A percentile compares a stretch with the other conserved stretches of the same genome.
Conservation (phyloP, 2,329 filamentous ascomycete genomes). For the Colletotrichum shisoi region DNA sequence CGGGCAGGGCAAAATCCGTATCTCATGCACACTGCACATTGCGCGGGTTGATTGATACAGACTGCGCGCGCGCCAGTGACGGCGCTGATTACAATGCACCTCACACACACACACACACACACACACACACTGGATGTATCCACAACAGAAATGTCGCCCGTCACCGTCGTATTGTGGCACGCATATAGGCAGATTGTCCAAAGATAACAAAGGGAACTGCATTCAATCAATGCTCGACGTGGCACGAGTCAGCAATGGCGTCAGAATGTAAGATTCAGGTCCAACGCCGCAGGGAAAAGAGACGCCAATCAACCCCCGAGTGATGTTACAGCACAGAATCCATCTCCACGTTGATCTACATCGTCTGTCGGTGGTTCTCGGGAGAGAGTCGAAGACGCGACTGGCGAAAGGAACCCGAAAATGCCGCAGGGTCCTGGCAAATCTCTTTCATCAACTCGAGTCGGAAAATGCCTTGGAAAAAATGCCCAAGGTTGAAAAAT, state of each 20-base stretch:
- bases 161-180: neutral
- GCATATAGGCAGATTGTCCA: neutral
- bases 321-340: conserved; percentile 10
- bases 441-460: neutral
- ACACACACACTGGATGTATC: neutral
- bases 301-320: neutral
- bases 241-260: conserved; percentile 34
- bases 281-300: conserved; percentile 6
- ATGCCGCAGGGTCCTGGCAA: conserved; percentile 8
- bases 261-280: neutral
- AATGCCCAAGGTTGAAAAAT: neutral
- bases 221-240: conserved; percentile 27
- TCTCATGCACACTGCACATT: neutral
- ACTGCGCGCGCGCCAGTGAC: conserved; percentile 12
- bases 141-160: neutral
- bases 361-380: conserved; percentile 4
- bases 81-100: neutral
- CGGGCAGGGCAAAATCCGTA: neutral
- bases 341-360: conserved; percentile 9
- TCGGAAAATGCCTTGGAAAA: neutral
- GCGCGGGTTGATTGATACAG: conserved; percentile 1
- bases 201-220: conserved; percentile 16
- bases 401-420: neutral
- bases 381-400: neutral
- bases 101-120: neutral